Conservation (phyloP, 2,329 filamentous ascomycete species). For the Metarhizium sp. region DNA sequence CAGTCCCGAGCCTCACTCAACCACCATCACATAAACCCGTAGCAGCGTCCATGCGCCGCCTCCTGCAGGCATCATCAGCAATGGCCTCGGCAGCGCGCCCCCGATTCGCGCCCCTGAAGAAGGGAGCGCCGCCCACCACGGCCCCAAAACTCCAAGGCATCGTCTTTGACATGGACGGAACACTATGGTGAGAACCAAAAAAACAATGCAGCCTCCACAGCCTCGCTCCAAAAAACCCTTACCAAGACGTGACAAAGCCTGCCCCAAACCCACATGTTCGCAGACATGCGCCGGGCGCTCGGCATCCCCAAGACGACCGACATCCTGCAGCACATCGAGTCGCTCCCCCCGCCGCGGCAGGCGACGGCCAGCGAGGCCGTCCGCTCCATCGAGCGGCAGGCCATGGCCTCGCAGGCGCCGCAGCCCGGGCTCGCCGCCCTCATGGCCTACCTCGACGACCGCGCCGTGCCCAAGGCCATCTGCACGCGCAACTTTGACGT, state of each 20-base stretch:
- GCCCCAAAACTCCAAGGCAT: constrained; percentile 46
- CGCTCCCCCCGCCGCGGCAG: constrained; percentile 52
- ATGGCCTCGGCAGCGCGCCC: constrained; percentile 33
- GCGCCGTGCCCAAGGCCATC: constrained; percentile 65
- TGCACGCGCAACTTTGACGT: constrained; percentile 91
- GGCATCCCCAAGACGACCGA: constrained; percentile 64
- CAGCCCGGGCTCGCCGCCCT: constrained; percentile 71
- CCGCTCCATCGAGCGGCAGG: constrained; percentile 66
- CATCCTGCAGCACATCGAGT: constrained; percentile 82
- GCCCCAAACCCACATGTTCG: constrained; percentile 94
- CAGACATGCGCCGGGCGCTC: constrained; percentile 69
- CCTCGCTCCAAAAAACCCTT: no score
- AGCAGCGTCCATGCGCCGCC: constrained; percentile 12
- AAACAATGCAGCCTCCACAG: not conserved
- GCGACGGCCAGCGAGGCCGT: constrained; percentile 62
- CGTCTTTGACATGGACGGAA: constrained; percentile 93
- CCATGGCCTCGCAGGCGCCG: constrained; percentile 71
- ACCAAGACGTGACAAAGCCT: constrained; percentile 40
- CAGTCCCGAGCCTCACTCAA: no score
- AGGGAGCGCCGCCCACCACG: constrained; percentile 15
- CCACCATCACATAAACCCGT: no score
- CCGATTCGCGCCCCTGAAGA: constrained; percentile 48
- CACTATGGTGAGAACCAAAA: constrained; percentile 56
- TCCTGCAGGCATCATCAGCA: constrained; percentile 20
- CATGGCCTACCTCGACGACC: constrained; percentile 71